These are phyloP conservation scores for Phytophthora melonis DNA, from an alignment of 352 stramenopile genomes.

Conservation along the genomic window DNA sequence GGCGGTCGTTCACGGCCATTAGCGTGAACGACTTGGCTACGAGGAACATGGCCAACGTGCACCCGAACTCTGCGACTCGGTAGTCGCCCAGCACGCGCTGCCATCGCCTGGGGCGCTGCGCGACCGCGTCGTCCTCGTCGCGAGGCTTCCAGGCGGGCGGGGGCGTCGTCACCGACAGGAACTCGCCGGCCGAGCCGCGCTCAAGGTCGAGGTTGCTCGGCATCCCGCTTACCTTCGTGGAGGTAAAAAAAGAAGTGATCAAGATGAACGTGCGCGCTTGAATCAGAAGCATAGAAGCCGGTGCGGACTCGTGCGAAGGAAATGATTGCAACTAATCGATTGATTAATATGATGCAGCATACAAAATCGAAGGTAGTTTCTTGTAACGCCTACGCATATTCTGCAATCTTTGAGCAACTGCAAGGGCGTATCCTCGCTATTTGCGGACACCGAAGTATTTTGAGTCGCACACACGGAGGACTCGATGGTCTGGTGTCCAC, in stretches of 20 bases:
- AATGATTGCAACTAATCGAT: not conserved
- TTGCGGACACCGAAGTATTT: not conserved
- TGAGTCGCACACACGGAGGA: not conserved
- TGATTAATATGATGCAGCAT: not conserved
- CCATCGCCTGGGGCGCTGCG: conserved; percentile 19
- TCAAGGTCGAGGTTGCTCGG: conserved; percentile 24
- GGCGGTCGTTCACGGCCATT: conserved; percentile 38
- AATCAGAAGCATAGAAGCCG: conserved; percentile 12
- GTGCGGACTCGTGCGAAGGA: not conserved
- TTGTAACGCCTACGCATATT: not conserved
- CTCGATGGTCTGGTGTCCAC: not conserved
- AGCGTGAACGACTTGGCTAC: conserved; percentile 36
- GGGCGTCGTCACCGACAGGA: conserved; percentile 30
- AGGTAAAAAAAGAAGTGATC: not conserved
- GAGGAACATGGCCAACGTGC: conserved; percentile 36
- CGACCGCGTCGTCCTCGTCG: conserved; percentile 21
- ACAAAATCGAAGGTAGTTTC: not conserved
- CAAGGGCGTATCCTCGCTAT: not conserved
- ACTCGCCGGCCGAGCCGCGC: conserved; percentile 13
- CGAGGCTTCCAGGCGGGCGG: conserved; percentile 30
- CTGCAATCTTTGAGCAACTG: not conserved
- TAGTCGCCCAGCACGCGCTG: conserved; percentile 32
- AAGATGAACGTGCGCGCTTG: conserved; percentile 5
- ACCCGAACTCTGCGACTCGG: conserved; percentile 41
- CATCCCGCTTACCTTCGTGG: not conserved